These are phyloP conservation scores for Raffaelea deltoideospora DNA, from an alignment of 2,329 filamentous ascomycete species.

Conservation along the genomic window DNA sequence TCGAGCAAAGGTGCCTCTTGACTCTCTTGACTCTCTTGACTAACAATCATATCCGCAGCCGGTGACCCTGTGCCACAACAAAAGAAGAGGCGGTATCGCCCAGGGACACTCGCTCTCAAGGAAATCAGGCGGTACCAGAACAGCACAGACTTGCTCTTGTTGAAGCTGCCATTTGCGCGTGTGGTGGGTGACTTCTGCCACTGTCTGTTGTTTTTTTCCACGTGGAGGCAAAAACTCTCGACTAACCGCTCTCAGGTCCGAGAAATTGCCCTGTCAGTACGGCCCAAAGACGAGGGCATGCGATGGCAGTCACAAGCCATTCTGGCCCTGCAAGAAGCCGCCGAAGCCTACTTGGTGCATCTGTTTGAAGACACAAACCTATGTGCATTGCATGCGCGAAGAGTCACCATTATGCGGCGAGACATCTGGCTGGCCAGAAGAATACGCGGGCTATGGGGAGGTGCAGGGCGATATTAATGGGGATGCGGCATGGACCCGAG, in stretches of 20 bases:
- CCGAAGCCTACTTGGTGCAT: conserved; percentile 92
- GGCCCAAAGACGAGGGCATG: conserved; percentile 51
- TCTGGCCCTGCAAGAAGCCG: conserved; percentile 80
- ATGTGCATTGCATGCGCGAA: conserved; percentile 90
- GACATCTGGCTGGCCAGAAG: conserved; percentile 85
- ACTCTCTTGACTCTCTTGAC: background rate
- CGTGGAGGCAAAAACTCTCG: background rate
- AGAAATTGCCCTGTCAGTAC: conserved; percentile 55
- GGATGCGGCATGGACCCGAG: too few relatives aligned
- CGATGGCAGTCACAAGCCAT: conserved; percentile 96
- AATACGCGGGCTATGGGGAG: conserved; percentile 66
- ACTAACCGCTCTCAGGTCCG: conserved; percentile 33
- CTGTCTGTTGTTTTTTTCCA: background rate
- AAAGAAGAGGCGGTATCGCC: conserved; percentile 51
- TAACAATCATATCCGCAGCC: conserved; percentile 27
- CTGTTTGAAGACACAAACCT: conserved; percentile 95
- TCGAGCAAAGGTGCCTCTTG: too few relatives aligned
- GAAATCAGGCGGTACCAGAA: conserved; percentile 88
- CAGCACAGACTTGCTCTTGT: conserved; percentile 72
- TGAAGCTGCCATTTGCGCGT: conserved; percentile 66
- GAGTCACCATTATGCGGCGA: conserved; percentile 95
- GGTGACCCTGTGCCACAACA: conserved; percentile 55
- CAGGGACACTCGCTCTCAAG: conserved; percentile 73
- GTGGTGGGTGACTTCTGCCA: conserved; percentile 32
- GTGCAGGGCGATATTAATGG: conserved; percentile 34